These are phyloP conservation scores for Citrus inodora DNA, from an alignment of 345 rosid species.

Conservation along the genomic window DNA sequence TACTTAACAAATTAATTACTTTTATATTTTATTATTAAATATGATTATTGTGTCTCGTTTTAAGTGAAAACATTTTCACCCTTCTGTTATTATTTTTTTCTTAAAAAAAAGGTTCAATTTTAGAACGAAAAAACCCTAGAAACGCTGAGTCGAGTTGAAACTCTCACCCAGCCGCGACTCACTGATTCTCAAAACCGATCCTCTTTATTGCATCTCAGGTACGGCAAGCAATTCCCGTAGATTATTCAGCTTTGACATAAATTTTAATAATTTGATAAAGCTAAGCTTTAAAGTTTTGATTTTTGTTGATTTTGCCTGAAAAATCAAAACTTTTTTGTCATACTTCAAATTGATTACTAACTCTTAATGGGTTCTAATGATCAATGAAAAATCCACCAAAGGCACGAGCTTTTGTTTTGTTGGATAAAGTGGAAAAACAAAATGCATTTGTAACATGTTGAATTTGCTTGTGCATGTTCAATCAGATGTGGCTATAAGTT, in stretches of 20 bases:
- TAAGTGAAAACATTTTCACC: not conserved
- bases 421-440: not conserved
- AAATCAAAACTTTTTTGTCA: not conserved
- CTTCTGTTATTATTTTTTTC: not conserved
- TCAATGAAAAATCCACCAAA: not conserved
- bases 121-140: conserved; percentile 1
- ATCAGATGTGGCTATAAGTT: not conserved
- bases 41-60: not conserved
- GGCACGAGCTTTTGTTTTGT: not conserved
- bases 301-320: not conserved
- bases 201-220: conserved; percentile 5
- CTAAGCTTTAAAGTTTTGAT: not conserved
- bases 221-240: not conserved
- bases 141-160: conserved; percentile 24
- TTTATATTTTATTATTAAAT: not conserved
- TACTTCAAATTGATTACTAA: not conserved
- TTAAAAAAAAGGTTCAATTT: not conserved
- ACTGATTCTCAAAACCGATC: conserved; percentile 6
- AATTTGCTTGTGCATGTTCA: not conserved
- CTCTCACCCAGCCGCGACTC: conserved; percentile 19
- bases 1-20: not conserved
- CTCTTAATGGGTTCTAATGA: not conserved
- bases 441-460: not conserved
- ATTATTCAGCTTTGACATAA: not conserved
- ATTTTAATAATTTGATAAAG: not conserved